Base-by-base conservation (phyloP, 129 eudicot species). In the Lonicera japonica region DNA sequence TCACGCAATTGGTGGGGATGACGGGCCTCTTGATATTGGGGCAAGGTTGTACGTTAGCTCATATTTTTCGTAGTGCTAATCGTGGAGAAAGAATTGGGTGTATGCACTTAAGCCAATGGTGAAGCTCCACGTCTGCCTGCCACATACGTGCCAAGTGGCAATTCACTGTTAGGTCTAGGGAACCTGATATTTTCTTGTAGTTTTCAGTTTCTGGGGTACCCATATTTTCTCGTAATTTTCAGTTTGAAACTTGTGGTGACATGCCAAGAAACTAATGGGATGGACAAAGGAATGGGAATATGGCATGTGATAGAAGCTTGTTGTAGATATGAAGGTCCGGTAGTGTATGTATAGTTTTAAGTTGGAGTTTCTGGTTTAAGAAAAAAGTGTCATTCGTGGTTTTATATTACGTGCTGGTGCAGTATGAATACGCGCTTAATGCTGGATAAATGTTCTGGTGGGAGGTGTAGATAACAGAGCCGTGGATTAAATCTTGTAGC, bases 1-100 rank as follows among this genome's bases (percentile, higher is more conserved):
- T 70, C 89, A 94, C 58, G 89, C 96, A 19, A 69, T 94, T 73
- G 99, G 95, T 24, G 99, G 96, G n/a, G 95, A 88, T 54, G 83
- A 81, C 73, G 89, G 96, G 20, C 92, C 96, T 8, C 69, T 82
- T 21, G 99, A 94, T 72, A 83, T 94, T 16, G 95, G 80, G 46
- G 95, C 95, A 67, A 85, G 95, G 74, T 58, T 94, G 62, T 88
- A 78, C 67, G 47, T 67, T 55, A 74, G 84, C 75, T 94, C 99
- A 8, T 88, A 94, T 67, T 77, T 82, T 59, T 56, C 21, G 57
- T 17, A 10, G 16, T 10, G 12, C 0, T 56, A 46, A 22, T 21
- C 22, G 38, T 19, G 2, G n/a, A n/a, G n/a, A n/a, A n/a, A n/a
- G n/a, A n/a, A n/a, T n/a, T n/a, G n/a, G n/a, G n/a, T n/a, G n/a